phyloP scores from a whole-genome alignment of 2,329 filamentous ascomycete genomes.

The Tothia fuscella region DNA sequence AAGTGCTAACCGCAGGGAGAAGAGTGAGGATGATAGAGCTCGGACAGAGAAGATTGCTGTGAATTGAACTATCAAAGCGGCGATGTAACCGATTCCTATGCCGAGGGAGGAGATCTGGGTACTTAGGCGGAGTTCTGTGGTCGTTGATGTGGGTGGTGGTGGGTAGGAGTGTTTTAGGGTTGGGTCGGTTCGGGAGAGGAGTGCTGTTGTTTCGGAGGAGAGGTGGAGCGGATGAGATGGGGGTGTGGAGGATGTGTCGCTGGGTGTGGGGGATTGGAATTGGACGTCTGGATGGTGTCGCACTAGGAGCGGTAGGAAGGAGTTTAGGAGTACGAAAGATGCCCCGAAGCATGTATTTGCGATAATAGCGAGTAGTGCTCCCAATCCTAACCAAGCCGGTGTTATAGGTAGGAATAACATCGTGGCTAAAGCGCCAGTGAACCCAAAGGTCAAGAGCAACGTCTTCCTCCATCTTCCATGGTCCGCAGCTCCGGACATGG shows the following conservation, averaged over 20 bases:
- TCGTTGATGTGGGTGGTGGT: slow-evolving; percentile 26
- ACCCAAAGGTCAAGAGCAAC: slow-evolving; percentile 74
- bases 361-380: slow-evolving; percentile 72
- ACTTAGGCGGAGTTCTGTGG: slow-evolving; percentile 63
- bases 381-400: slow-evolving; percentile 65
- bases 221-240: slow-evolving; percentile 8
- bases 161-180: slow-evolving; percentile 3
- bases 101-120: slow-evolving; percentile 86
- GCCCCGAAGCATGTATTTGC: slow-evolving; percentile 92
- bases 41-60: slow-evolving; percentile 67
- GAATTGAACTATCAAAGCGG: slow-evolving; percentile 74
- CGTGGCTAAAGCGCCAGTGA: slow-evolving; percentile 65
- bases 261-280: slow-evolving; percentile 15
- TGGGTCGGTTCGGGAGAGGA: neutral
- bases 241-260: slow-evolving; percentile 19
- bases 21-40: slow-evolving; percentile 53
- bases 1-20: slow-evolving; percentile 75
- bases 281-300: slow-evolving; percentile 60
- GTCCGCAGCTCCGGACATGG: slow-evolving; percentile 91
- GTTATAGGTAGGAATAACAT: slow-evolving; percentile 79
- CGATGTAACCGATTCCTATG: slow-evolving; percentile 86
- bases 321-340: slow-evolving; percentile 90
- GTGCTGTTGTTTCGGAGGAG: slow-evolving; percentile 5
- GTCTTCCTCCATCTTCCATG: slow-evolving; percentile 82
- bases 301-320: slow-evolving; percentile 83